phyloP scores from a whole-genome alignment of 192 early-diverging fungal species.

The Globomyces pollinis-pini region DNA sequence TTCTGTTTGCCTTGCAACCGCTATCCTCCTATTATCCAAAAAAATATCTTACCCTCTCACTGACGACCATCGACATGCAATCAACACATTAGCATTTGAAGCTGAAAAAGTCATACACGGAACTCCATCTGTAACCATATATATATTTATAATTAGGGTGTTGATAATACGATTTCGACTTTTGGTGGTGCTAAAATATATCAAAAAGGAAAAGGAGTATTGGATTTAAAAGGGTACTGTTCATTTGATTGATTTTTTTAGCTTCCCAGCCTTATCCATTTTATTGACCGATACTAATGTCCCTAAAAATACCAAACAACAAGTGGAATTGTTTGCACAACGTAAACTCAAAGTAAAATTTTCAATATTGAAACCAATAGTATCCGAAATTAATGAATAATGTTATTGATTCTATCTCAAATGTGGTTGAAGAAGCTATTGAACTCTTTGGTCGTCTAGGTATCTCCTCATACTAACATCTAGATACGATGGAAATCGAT shows the following conservation, averaged over 20 bases:
- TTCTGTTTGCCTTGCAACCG: conserved; percentile 69
- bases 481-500: neutral
- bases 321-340: conserved; percentile 68
- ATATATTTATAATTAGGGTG: no score
- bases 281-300: conserved; percentile 85
- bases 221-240: conserved; percentile 40
- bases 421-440: no score
- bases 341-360: conserved; percentile 20
- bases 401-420: conserved; percentile 24
- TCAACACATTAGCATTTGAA: conserved; percentile 88
- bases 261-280: no score
- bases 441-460: no score
- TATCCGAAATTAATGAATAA: conserved; percentile 17
- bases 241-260: no score
- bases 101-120: conserved; percentile 95
- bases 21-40: conserved; percentile 48
- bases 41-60: conserved; percentile 13
- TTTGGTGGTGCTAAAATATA: conserved; percentile 79
- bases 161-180: conserved; percentile 87
- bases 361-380: neutral
- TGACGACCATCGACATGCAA: conserved; percentile 31
- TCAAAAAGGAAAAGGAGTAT: conserved; percentile 48
- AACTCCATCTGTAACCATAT: no score
- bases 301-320: conserved; percentile 78
- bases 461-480: neutral